Percentiles rank a stretch among this genome's conserved stretches.
Conservation (phyloP, 228 moss, liverwort and hornwort genomes). For the Sphagnum fallax region DNA sequence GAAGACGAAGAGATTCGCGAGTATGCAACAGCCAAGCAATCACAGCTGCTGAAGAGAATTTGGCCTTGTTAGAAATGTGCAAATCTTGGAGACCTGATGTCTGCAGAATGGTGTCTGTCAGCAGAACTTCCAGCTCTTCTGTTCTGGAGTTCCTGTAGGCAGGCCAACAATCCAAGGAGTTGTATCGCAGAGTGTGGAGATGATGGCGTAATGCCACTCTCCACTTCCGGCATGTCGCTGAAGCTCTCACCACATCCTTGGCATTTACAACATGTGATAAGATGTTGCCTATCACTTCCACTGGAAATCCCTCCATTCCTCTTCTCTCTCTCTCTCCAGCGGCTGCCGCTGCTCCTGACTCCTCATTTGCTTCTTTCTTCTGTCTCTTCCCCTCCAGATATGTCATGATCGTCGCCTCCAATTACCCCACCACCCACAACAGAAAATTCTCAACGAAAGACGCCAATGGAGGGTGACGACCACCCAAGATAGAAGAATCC, state of each 20-base stretch:
- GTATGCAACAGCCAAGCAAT: slow-evolving; percentile 86
- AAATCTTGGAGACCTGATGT: slow-evolving; percentile 61
- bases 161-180: slow-evolving; percentile 42
- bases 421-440: too few species aligned
- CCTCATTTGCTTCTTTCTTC: too few species aligned
- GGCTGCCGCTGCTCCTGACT: too few species aligned
- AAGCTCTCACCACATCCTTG: slow-evolving; percentile 65
- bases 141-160: slow-evolving; percentile 32
- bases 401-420: too few species aligned
- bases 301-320: slow-evolving; percentile 65
- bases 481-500: too few species aligned
- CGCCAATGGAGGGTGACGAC: too few species aligned
- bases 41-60: slow-evolving; percentile 63
- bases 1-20: slow-evolving; percentile 56
- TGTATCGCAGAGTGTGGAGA: slow-evolving; percentile 59
- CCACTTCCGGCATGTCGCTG: slow-evolving; percentile 75
- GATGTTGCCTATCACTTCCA: slow-evolving; percentile 78
- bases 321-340: too few species aligned
- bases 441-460: too few species aligned
- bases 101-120: slow-evolving; percentile 73
- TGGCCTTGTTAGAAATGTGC: slow-evolving; percentile 31
- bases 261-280: slow-evolving; percentile 71
- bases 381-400: too few species aligned
- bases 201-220: slow-evolving; percentile 67
- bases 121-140: slow-evolving; percentile 59